These are phyloP conservation scores for Nitzschia palea DNA, from an alignment of 108 stramenopile species.

Conservation along the genomic window DNA sequence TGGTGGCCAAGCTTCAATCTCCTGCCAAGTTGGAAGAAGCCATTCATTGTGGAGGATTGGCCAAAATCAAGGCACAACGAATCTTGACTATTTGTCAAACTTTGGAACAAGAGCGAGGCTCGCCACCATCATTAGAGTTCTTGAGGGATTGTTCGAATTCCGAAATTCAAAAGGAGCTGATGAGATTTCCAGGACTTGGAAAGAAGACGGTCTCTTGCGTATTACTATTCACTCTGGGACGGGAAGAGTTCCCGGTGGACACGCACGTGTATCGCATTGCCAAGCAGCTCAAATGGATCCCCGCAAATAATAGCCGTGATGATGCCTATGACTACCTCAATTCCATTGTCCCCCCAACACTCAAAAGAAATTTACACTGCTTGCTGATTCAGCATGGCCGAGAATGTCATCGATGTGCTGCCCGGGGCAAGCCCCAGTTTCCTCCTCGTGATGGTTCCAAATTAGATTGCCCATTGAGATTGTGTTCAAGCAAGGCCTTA, in stretches of 20 bases:
- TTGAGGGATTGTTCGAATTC: slow-evolving; percentile 50
- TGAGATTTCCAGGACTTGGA: slow-evolving; percentile 76
- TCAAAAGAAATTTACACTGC: slow-evolving; percentile 75
- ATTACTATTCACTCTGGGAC: slow-evolving; percentile 65
- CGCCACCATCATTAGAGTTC: slow-evolving; percentile 59
- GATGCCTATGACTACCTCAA: slow-evolving; percentile 72
- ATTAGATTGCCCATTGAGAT: slow-evolving; percentile 59
- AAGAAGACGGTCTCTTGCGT: slow-evolving; percentile 87
- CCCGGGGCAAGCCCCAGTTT: slow-evolving; percentile 72
- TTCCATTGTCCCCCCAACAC: slow-evolving; percentile 41
- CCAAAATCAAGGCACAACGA: slow-evolving; percentile 60
- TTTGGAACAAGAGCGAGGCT: slow-evolving; percentile 51
- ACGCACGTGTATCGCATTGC: slow-evolving; percentile 77
- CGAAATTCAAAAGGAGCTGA: slow-evolving; percentile 55
- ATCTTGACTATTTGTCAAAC: slow-evolving; percentile 55
- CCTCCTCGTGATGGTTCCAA: slow-evolving; percentile 61
- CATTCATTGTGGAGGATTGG: slow-evolving; percentile 66
- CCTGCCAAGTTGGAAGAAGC: slow-evolving; percentile 48
- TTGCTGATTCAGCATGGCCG: slow-evolving; percentile 73
- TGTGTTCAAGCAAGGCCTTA: no score
- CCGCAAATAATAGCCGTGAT: slow-evolving; percentile 42
- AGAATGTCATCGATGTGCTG: slow-evolving; percentile 69
- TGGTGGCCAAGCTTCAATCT: slow-evolving; percentile 25
- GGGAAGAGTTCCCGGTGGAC: slow-evolving; percentile 80
- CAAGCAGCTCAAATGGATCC: slow-evolving; percentile 59